Percentiles rank a stretch among this genome's conserved stretches.
Conservation (phyloP, 2,329 filamentous ascomycete genomes). For the Coniosporium tulheliwenetii region DNA sequence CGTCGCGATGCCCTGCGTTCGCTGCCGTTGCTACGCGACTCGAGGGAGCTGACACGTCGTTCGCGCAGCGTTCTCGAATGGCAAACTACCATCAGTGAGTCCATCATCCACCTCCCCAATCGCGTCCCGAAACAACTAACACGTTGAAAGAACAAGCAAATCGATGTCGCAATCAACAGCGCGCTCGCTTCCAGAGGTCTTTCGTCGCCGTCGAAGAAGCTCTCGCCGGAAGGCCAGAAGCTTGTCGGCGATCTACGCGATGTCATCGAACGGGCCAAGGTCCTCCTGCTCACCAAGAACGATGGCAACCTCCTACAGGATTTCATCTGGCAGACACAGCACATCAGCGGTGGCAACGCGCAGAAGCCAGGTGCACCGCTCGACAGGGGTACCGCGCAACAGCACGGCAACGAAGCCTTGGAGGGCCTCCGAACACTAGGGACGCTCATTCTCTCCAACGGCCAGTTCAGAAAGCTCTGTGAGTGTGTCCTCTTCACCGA, state of each 20-base stretch:
- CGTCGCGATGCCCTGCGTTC: neutral
- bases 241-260: conserved; percentile 63
- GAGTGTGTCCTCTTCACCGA: conserved; percentile 22
- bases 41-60: neutral
- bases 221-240: conserved; percentile 69
- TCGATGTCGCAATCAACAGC: conserved; percentile 87
- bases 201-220: conserved; percentile 52
- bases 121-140: neutral
- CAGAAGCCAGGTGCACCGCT: conserved; percentile 49
- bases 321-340: conserved; percentile 87
- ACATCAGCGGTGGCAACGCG: conserved; percentile 50
- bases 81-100: conserved; percentile 79
- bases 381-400: conserved; percentile 59
- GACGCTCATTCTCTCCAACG: conserved; percentile 82
- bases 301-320: conserved; percentile 88
- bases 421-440: conserved; percentile 80
- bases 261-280: conserved; percentile 72
- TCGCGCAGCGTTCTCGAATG: conserved; percentile 58
- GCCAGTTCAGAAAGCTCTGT: conserved; percentile 85
- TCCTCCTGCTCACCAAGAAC: conserved; percentile 82
- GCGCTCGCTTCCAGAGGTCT: conserved; percentile 59
- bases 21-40: neutral
- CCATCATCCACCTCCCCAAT: neutral
- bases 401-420: conserved; percentile 70
- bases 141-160: conserved; percentile 69